Evolutionary conservation across 768 basidiomycete species (phyloP).

Genomic region (Fomitopsis serialis): DNA sequence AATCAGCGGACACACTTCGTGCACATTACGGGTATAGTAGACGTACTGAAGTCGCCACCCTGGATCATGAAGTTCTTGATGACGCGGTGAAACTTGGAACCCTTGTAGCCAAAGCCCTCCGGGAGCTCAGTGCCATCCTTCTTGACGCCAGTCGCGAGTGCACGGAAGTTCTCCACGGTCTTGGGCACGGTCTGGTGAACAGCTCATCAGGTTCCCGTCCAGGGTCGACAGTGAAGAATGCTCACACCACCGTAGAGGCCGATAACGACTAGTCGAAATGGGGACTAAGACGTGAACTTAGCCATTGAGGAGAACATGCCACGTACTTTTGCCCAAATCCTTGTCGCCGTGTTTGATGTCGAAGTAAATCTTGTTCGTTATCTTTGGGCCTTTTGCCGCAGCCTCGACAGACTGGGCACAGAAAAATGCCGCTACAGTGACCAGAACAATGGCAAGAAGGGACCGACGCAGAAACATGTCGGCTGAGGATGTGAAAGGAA

Average conservation of each 20-base stretch:
- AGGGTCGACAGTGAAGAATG: neutral
- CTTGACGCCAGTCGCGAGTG: conserved; percentile 77
- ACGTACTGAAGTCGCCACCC: conserved; percentile 94
- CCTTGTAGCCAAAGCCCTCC: conserved; percentile 89
- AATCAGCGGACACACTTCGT: conserved; percentile 10
- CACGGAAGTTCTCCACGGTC: conserved; percentile 97
- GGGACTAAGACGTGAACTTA: neutral
- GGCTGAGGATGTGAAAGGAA: conserved; percentile 21
- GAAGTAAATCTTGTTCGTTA: conserved; percentile 93
- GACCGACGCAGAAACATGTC: conserved; percentile 57
- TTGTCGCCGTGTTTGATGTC: conserved; percentile 92
- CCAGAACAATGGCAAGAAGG: conserved; percentile 53
- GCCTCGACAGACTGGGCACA: conserved; percentile 72
- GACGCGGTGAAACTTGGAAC: conserved; percentile 94
- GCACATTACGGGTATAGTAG: neutral
- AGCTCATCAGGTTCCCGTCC: neutral
- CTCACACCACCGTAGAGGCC: conserved; percentile 86
- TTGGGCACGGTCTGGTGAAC: conserved; percentile 79
- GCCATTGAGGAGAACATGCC: neutral
- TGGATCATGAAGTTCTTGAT: conserved; percentile 98
- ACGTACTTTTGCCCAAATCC: conserved; percentile 73
- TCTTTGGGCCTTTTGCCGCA: conserved; percentile 71
- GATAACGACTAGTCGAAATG: conserved; percentile 53
- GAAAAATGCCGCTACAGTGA: conserved; percentile 65
- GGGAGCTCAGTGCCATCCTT: conserved; percentile 64